These are phyloP conservation scores for Fallopia convolvulus DNA, from an alignment of 148 eudicot species.

Conservation along the genomic window DNA sequence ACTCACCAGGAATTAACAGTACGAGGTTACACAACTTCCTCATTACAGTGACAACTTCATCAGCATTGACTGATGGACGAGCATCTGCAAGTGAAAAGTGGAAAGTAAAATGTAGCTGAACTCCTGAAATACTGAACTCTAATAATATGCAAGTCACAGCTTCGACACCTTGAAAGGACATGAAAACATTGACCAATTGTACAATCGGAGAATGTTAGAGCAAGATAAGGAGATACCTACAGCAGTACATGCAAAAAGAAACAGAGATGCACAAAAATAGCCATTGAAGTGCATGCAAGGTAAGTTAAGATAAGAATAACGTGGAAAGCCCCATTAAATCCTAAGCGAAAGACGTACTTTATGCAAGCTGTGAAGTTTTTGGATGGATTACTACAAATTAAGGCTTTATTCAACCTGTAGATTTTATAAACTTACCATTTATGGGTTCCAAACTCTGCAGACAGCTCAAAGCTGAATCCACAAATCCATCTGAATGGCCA, in stretches of 20 bases:
- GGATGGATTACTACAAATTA: constrained; percentile 4
- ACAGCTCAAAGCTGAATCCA: constrained; percentile 51
- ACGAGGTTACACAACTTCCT: constrained; percentile 6
- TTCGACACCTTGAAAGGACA: background rate
- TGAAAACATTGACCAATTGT: background rate
- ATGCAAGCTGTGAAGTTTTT: background rate
- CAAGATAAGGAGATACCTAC: background rate
- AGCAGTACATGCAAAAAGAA: background rate
- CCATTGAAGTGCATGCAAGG: background rate
- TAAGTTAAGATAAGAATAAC: background rate
- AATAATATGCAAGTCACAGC: background rate
- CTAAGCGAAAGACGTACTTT: background rate
- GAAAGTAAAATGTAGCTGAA: background rate
- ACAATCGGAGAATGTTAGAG: background rate
- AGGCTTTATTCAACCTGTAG: background rate
- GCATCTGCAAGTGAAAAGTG: background rate
- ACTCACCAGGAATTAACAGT: background rate
- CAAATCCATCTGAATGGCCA: constrained; percentile 64
- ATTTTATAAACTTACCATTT: constrained; percentile 36
- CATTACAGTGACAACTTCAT: constrained; percentile 1
- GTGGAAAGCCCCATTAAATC: background rate
- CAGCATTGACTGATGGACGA: background rate
- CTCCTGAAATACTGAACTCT: background rate
- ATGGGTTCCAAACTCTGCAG: constrained; percentile 27
- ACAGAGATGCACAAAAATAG: background rate